Conservation (phyloP, 129 eudicot species). For the Smallanthus sonchifolius region DNA sequence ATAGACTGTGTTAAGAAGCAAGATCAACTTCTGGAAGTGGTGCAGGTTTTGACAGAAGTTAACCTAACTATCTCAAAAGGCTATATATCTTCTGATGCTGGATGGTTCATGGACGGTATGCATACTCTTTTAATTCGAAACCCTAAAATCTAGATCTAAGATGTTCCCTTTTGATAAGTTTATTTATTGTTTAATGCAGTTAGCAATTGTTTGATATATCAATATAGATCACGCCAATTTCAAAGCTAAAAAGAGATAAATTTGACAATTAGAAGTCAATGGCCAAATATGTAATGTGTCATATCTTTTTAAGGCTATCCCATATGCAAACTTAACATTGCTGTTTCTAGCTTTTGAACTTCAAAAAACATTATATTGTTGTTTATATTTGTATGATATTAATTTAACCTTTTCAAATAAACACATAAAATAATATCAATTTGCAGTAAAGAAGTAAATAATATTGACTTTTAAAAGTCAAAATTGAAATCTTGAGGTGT, state of each 20-base stretch:
- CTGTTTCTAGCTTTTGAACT: not conserved
- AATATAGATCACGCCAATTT: not conserved
- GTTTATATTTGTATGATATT: not conserved
- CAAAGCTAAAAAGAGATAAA: not conserved
- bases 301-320: not conserved
- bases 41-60: constrained; percentile 70
- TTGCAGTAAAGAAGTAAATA: not conserved
- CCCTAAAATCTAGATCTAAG: not conserved
- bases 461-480: not conserved
- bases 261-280: not conserved
- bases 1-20: constrained; percentile 70
- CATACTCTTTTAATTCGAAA: not conserved
- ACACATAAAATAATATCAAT: not conserved
- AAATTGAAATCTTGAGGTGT: not conserved
- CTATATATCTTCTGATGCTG: constrained; percentile 72
- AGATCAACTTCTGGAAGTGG: constrained; percentile 68
- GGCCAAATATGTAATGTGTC: not conserved
- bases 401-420: not conserved
- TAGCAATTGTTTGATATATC: not conserved
- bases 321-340: not conserved
- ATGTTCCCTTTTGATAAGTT: not conserved
- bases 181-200: not conserved
- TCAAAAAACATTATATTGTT: not conserved
- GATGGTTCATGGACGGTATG: constrained; percentile 90
- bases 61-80: constrained; percentile 70